phyloP scores from a whole-genome alignment of 2,329 filamentous ascomycete genomes.

The Trichoderma cornu-damae region DNA sequence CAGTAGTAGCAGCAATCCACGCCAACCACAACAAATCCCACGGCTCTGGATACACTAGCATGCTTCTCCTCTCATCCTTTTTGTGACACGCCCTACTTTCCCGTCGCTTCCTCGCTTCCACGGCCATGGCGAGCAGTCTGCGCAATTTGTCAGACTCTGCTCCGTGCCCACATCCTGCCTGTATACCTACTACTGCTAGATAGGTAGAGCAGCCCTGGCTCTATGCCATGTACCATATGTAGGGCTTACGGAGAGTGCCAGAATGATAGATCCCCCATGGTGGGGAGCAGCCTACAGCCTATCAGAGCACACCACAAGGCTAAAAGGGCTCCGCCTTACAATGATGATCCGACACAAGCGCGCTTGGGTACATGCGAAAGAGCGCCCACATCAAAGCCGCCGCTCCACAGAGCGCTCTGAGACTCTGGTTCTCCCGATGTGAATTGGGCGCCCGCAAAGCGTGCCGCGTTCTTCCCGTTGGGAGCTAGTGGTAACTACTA shows the following conservation, averaged over 20 bases:
- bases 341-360: background rate
- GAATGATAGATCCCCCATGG: background rate
- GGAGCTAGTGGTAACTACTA: slow-evolving; percentile 11
- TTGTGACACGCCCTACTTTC: no score
- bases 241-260: background rate
- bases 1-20: background rate
- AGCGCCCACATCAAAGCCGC: background rate
- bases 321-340: background rate
- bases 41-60: background rate
- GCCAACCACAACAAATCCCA: background rate
- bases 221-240: background rate
- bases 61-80: background rate
- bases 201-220: background rate
- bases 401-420: background rate
- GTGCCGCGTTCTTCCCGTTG: slow-evolving; percentile 9
- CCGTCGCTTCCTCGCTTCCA: slow-evolving; percentile 8
- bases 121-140: slow-evolving; percentile 5
- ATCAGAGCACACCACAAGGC: background rate
- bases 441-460: slow-evolving; percentile 10
- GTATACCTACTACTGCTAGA: no score
- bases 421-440: slow-evolving; percentile 9
- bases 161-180: background rate
- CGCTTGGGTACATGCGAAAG: background rate
- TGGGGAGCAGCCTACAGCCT: background rate
- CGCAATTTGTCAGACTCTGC: background rate